Conservation (phyloP, 2,329 filamentous ascomycete species). For the Botrytis cinerea region DNA sequence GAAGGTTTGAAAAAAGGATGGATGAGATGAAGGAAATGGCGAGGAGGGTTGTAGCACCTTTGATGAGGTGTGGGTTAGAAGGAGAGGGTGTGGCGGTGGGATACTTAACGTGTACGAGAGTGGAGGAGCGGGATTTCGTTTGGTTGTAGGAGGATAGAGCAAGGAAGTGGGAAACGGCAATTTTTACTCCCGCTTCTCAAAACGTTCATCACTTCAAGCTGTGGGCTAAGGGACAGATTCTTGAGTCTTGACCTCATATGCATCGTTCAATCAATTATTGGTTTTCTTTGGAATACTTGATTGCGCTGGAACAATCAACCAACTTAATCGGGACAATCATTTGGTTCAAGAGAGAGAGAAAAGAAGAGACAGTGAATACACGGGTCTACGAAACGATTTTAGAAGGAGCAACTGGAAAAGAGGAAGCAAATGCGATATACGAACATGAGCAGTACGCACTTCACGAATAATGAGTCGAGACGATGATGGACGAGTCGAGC, state of each 20-base stretch:
- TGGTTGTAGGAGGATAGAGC: constrained; percentile 46
- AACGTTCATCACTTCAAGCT: background rate
- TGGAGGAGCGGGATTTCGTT: constrained; percentile 63
- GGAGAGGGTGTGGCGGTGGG: constrained; percentile 63
- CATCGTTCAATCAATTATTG: background rate
- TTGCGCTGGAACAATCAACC: background rate
- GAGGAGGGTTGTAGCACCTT: constrained; percentile 76
- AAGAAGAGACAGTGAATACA: background rate
- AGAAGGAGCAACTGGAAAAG: background rate
- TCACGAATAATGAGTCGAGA: constrained; percentile 18
- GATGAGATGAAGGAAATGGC: constrained; percentile 88
- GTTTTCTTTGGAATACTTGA: background rate
- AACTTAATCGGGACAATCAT: background rate
- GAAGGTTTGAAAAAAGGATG: constrained; percentile 80
- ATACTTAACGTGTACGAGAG: constrained; percentile 65
- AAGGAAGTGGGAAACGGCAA: background rate
- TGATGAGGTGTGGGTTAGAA: constrained; percentile 85
- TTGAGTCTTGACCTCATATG: background rate
- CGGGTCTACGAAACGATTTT: background rate
- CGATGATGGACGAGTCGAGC: background rate
- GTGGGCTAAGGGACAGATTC: background rate
- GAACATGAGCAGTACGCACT: constrained; percentile 1
- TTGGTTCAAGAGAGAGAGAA: background rate
- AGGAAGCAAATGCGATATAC: background rate
- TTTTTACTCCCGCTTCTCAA: background rate